Conservation (phyloP, 1,284 basidiomycete species). For the Farysia itapuensis region DNA sequence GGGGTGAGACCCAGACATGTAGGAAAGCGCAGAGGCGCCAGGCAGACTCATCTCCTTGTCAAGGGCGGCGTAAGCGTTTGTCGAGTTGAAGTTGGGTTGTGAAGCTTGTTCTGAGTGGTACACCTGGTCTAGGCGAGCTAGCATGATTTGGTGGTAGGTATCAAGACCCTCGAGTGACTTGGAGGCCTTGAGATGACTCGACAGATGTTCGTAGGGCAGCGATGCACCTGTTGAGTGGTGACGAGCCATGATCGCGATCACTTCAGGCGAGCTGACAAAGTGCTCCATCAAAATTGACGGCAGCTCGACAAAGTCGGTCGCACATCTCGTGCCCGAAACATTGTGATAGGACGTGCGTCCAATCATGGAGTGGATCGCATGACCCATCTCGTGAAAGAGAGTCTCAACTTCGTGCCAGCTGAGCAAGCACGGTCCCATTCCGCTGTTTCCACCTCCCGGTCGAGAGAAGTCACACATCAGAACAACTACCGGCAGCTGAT, state of each 20-base stretch:
- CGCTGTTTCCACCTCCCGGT: constrained; percentile 67
- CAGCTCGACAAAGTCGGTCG: constrained; percentile 96
- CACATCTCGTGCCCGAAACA: constrained; percentile 95
- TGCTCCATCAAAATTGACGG: constrained; percentile 99
- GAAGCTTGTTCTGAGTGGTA: constrained; percentile 72
- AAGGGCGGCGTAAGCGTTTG: constrained; percentile 64
- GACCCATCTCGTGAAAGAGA: constrained; percentile 98
- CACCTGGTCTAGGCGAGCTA: constrained; percentile 83
- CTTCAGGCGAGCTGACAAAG: constrained; percentile 78
- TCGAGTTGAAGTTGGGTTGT: constrained; percentile 65
- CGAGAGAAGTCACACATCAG: constrained; percentile 83
- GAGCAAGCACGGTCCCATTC: constrained; percentile 71
- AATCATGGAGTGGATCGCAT: constrained; percentile 99
- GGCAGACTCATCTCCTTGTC: constrained; percentile 30
- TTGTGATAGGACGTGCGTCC: constrained; percentile 97
- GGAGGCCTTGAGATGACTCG: constrained; percentile 39
- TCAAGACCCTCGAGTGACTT: constrained; percentile 65
- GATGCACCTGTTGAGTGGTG: constrained; percentile 69
- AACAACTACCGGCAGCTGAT: constrained; percentile 88
- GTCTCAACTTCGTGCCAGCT: constrained; percentile 95
- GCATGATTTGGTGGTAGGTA: constrained; percentile 85
- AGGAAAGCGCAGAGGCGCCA: constrained; percentile 9
- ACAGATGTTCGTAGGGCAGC: constrained; percentile 69
- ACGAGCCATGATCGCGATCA: constrained; percentile 76
- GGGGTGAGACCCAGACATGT: constrained; percentile 60